Evolutionary conservation across 2,329 filamentous ascomycete species (phyloP).

Genomic region (Ceratocystiopsis brevicomis): DNA sequence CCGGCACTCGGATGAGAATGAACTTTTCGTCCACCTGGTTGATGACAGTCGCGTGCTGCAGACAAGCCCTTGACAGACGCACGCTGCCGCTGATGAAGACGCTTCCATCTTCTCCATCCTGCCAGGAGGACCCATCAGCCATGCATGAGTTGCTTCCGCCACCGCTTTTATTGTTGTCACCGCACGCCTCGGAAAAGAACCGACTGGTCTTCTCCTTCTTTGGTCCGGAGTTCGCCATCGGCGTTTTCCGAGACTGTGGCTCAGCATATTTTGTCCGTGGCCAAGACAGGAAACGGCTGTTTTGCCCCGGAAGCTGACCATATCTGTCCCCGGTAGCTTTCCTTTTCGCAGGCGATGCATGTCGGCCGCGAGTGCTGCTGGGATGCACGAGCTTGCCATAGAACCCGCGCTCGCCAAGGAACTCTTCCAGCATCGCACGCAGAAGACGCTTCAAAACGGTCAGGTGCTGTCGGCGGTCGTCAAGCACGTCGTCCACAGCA

Average conservation of each 20-base stretch:
- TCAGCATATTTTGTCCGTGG: slow-evolving; percentile 2
- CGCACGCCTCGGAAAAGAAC: neutral
- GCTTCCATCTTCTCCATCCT: neutral
- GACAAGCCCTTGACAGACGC: slow-evolving; percentile 40
- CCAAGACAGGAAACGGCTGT: slow-evolving; percentile 3
- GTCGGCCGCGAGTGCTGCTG: too few relatives aligned
- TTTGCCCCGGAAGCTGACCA: neutral
- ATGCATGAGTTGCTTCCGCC: too few relatives aligned
- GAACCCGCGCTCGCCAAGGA: slow-evolving; percentile 55
- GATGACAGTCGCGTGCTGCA: slow-evolving; percentile 46
- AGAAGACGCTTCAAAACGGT: slow-evolving; percentile 44
- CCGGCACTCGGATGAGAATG: slow-evolving; percentile 46
- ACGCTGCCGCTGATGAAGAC: neutral
- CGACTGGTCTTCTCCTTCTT: neutral
- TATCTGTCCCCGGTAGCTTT: neutral
- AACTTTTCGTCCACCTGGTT: slow-evolving; percentile 83
- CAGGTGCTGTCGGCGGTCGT: slow-evolving; percentile 29
- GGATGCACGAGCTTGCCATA: slow-evolving; percentile 17
- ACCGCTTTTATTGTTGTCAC: too few relatives aligned
- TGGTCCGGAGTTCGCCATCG: too few relatives aligned
- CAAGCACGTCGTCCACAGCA: slow-evolving; percentile 22
- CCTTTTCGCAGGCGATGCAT: neutral
- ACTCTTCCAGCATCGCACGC: slow-evolving; percentile 49
- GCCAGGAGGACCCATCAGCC: too few relatives aligned
- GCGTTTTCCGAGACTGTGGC: neutral